Percentiles rank a stretch among this genome's conserved stretches.
These are phyloP conservation scores for Pseudonitzschia pungens DNA, from an alignment of 108 stramenopile genomes.

Conservation along the genomic window DNA sequence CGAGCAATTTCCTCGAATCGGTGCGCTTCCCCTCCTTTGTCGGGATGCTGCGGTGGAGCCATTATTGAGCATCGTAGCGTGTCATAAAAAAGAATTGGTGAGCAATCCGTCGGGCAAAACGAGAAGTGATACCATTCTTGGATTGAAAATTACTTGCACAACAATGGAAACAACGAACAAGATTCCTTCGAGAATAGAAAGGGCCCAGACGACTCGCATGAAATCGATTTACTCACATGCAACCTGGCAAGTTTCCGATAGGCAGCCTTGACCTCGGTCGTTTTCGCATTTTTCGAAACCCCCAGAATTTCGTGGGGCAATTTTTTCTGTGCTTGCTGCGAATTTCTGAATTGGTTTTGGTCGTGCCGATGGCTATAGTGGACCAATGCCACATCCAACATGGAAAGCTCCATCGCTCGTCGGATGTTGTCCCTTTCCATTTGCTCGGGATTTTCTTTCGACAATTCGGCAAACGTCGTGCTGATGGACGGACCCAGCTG, in stretches of 20 bases:
- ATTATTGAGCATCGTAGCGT: background rate
- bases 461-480: constrained; percentile 42
- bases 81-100: background rate
- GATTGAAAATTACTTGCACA: too few species aligned
- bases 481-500: constrained; percentile 45
- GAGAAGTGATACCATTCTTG: background rate
- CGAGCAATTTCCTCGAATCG: constrained; percentile 13
- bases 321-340: constrained; percentile 5
- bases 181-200: background rate
- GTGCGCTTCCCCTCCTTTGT: constrained; percentile 45
- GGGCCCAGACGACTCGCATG: background rate
- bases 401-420: constrained; percentile 59
- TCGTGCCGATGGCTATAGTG: constrained; percentile 10
- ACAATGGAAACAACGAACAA: too few species aligned
- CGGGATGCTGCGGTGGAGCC: constrained; percentile 36
- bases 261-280: constrained; percentile 43
- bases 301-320: constrained; percentile 39
- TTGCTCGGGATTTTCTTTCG: constrained; percentile 43
- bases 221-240: constrained; percentile 17
- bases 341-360: constrained; percentile 3
- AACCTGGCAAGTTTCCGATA: constrained; percentile 47
- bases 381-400: constrained; percentile 63
- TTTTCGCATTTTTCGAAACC: constrained; percentile 11
- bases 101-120: background rate
- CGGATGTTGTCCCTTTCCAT: constrained; percentile 49